Evolutionary conservation across 306 rosid species (phyloP), one percentile per base, ranked within the genome.

Genomic region (Cicer bijugum): DNA sequence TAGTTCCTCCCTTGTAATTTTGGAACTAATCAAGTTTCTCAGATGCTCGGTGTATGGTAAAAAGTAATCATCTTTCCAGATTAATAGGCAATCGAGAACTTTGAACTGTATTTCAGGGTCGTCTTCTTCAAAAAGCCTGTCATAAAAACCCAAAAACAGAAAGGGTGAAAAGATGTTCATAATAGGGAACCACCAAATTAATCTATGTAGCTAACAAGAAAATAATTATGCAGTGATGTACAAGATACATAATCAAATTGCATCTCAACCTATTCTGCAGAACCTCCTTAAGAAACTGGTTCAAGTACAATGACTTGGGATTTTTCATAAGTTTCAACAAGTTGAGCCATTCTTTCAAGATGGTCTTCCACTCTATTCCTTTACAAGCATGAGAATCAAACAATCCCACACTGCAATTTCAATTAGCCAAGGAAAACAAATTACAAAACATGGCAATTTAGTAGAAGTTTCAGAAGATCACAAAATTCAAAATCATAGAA

Each of bases 321-420:
- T 91, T 89, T 74, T 84, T 85, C 93, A 87, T 89, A 77, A 80
- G 74, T 78, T 79, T 91, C 88, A 94, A 87, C 85, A 94, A 83
- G 85, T 86, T 94, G 58, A 94, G 83, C 98, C 98, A 94, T 80
- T 94, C 98, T 77, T 94, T 91, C 67, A 94, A 87, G 75, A 87
- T 64, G 65, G 66, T 64, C 82, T 89, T 89, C 97, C 98, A 94
- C 84, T 88, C 98, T 85, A 87, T 94, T 74, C 90, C 97, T 89
- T 84, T 86, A 83, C 94, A 94, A 48, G 84, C 82, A 78, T 57
- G 59, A 68, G 86, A 77, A 74, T 91, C 86, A 84, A 91, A 93
- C 74, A 87, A 84, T 70, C 89, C 97, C 45, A 88, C 91, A 52
- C 96, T 91, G 88, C 77, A 86, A 74, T 68, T 60, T 74, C 78